Percentiles rank a stretch among this genome's conserved stretches.
Evolutionary conservation across 768 basidiomycete genomes (phyloP).

Genomic region (Sarcomyxa edulis): DNA sequence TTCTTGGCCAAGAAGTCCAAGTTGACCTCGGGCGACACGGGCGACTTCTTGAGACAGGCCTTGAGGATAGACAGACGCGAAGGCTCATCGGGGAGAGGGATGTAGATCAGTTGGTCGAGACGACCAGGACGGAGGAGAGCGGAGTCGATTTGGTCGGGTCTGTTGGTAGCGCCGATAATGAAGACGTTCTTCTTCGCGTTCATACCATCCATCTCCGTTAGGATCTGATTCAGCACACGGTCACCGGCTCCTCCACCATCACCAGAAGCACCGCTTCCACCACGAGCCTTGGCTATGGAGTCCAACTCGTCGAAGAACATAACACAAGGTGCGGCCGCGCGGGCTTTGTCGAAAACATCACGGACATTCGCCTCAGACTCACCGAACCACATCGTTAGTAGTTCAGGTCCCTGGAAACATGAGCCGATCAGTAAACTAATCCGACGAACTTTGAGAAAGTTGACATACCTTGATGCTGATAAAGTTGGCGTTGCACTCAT

Average conservation of each 20-base stretch:
- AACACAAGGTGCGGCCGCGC: slow-evolving; percentile 97
- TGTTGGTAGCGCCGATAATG: slow-evolving; percentile 95
- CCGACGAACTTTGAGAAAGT: not conserved
- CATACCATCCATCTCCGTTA: slow-evolving; percentile 99
- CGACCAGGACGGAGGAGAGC: slow-evolving; percentile 95
- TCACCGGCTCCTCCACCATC: slow-evolving; percentile 97
- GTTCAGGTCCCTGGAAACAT: slow-evolving; percentile 73
- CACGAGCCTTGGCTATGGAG: slow-evolving; percentile 97
- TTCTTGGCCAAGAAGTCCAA: slow-evolving; percentile 82
- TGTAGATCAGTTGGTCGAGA: slow-evolving; percentile 99
- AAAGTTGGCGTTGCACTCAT: slow-evolving; percentile 99
- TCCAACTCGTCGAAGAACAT: slow-evolving; percentile 99
- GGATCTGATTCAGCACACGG: slow-evolving; percentile 94
- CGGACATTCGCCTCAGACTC: slow-evolving; percentile 99
- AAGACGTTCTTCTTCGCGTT: slow-evolving; percentile 99
- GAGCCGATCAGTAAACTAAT: not conserved
- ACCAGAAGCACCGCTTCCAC: slow-evolving; percentile 70
- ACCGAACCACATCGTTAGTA: slow-evolving; percentile 99
- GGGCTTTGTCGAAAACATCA: slow-evolving; percentile 99
- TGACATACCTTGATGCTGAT: slow-evolving; percentile 87
- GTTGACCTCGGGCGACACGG: slow-evolving; percentile 78
- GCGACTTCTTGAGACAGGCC: slow-evolving; percentile 89
- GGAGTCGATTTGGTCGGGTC: slow-evolving; percentile 93
- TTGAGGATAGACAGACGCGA: slow-evolving; percentile 89
- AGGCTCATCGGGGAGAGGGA: slow-evolving; percentile 92